phyloP scores from a whole-genome alignment of 768 basidiomycete species.

The Mycena belliarum region DNA sequence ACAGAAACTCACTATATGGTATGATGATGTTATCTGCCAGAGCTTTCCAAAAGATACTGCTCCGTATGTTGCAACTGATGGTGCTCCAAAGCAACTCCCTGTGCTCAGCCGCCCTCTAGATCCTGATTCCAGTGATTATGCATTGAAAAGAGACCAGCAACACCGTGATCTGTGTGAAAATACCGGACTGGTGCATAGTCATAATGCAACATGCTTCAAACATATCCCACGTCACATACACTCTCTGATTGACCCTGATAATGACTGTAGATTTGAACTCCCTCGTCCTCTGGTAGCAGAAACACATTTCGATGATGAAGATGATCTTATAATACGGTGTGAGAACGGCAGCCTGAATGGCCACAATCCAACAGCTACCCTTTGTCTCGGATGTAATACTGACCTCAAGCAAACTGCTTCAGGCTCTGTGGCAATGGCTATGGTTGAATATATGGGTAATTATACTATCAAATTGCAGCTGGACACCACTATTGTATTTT shows the following conservation, averaged over 20 bases:
- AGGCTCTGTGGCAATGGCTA: slow-evolving; percentile 19
- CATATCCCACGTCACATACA: no score
- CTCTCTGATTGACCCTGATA: no score
- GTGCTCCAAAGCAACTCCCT: no score
- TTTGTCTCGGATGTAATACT: slow-evolving; percentile 2
- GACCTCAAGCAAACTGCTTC: slow-evolving; percentile 17
- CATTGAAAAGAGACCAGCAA: not conserved
- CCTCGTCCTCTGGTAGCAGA: not conserved
- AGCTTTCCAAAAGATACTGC: no score
- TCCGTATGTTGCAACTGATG: no score
- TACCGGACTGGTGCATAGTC: slow-evolving; percentile 10
- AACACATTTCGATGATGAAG: slow-evolving; percentile 12
- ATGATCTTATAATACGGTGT: slow-evolving; percentile 1
- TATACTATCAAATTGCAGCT: no score
- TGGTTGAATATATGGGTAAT: slow-evolving; percentile 5
- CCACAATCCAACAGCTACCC: slow-evolving; percentile 10
- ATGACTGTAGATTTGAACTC: no score
- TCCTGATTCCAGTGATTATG: not conserved
- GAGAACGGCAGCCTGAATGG: slow-evolving; percentile 12
- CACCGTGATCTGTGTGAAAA: not conserved
- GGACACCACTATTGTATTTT: slow-evolving; percentile 4
- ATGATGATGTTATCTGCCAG: no score
- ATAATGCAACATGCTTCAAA: slow-evolving; percentile 4
- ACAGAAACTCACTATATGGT: no score
- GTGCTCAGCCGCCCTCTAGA: not conserved